Percentiles rank a stretch among this genome's conserved stretches.
These are phyloP conservation scores for Tagetes erecta DNA, from an alignment of 129 eudicot genomes.

Conservation along the genomic window DNA sequence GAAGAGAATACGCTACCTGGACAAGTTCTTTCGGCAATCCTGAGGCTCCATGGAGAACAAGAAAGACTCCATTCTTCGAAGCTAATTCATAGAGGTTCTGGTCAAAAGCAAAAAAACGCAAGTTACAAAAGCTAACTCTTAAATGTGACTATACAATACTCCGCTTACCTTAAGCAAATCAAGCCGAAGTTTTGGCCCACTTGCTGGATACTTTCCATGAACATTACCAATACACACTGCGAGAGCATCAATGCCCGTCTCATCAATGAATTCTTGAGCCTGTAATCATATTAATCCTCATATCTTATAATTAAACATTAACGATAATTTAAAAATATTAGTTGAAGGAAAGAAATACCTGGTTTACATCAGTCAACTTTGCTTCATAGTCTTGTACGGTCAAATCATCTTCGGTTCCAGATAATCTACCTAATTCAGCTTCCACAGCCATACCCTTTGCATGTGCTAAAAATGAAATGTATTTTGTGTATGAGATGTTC, in stretches of 20 bases:
- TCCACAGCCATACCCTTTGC: slow-evolving; percentile 69
- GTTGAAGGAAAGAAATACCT: slow-evolving; percentile 43
- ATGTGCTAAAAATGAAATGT: slow-evolving; percentile 69
- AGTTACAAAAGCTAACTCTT: background rate
- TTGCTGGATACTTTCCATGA: slow-evolving; percentile 95
- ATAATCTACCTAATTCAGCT: slow-evolving; percentile 97
- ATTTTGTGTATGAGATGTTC: slow-evolving; percentile 76
- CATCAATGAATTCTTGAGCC: slow-evolving; percentile 87
- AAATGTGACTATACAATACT: slow-evolving; percentile 6
- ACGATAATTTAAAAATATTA: background rate
- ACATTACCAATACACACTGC: slow-evolving; percentile 99
- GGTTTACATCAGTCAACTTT: slow-evolving; percentile 72
- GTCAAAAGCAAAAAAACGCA: slow-evolving; percentile 14
- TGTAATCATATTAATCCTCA: slow-evolving; percentile 32
- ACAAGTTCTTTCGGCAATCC: slow-evolving; percentile 79
- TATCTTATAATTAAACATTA: background rate
- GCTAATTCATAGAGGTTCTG: slow-evolving; percentile 70
- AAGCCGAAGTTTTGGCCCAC: slow-evolving; percentile 87
- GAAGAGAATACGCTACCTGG: slow-evolving; percentile 48
- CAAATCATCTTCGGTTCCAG: slow-evolving; percentile 96
- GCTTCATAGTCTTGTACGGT: slow-evolving; percentile 94
- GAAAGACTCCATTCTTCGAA: slow-evolving; percentile 67
- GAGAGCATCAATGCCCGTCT: slow-evolving; percentile 87
- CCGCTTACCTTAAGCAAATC: slow-evolving; percentile 75
- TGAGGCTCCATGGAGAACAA: slow-evolving; percentile 98